phyloP scores from a whole-genome alignment of 306 rosid genomes.

The Pyrus communis region DNA sequence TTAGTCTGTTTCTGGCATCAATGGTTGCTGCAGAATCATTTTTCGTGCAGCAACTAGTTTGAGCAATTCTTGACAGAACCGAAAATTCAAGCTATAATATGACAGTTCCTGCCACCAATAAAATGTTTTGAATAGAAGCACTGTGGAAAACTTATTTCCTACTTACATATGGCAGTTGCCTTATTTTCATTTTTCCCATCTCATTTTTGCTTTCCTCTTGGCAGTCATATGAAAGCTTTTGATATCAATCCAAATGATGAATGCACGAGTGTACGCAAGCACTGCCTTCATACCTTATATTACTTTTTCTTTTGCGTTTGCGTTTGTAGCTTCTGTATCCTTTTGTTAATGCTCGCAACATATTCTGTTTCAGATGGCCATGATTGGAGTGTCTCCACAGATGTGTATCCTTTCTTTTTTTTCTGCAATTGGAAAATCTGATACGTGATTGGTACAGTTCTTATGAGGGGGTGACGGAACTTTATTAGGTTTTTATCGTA shows the following conservation, averaged over 20 bases:
- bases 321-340: neutral
- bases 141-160: slow-evolving; percentile 1
- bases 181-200: slow-evolving; percentile 3
- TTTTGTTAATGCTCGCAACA: slow-evolving; percentile 17
- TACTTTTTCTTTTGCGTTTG: slow-evolving; percentile 7
- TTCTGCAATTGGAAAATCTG: neutral
- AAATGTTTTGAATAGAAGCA: slow-evolving; percentile 9
- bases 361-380: slow-evolving; percentile 74
- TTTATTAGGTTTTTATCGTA: neutral
- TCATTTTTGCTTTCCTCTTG: slow-evolving; percentile 21
- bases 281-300: neutral
- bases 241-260: slow-evolving; percentile 92
- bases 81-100: neutral
- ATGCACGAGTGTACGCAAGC: slow-evolving; percentile 76
- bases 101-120: slow-evolving; percentile 6
- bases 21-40: neutral
- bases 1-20: neutral
- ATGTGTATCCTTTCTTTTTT: slow-evolving; percentile 63
- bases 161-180: slow-evolving; percentile 1
- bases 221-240: slow-evolving; percentile 94
- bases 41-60: neutral
- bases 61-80: neutral
- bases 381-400: slow-evolving; percentile 92
- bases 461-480: neutral
- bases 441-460: neutral